A percentile compares a stretch with the other conserved stretches of the same genome.
These are phyloP conservation scores for Oenanthe sinensis DNA, from an alignment of 129 eudicot genomes.

Conservation along the genomic window DNA sequence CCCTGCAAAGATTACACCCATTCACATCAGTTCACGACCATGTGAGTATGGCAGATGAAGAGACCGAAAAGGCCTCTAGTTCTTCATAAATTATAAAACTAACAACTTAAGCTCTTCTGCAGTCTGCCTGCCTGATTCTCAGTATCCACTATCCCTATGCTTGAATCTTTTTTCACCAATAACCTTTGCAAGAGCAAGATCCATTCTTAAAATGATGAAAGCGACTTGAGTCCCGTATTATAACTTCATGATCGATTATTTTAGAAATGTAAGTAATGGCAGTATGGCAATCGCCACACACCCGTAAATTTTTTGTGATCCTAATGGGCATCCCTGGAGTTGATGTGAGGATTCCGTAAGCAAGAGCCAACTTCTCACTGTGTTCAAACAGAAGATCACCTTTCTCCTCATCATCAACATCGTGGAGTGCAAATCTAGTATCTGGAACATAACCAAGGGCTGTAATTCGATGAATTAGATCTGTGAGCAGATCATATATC, in stretches of 20 bases:
- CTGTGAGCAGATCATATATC: constrained; percentile 50
- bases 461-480: constrained; percentile 49
- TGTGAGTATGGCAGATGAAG: background rate
- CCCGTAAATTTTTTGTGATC: constrained; percentile 78
- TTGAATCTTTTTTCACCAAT: constrained; percentile 45
- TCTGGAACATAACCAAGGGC: constrained; percentile 74
- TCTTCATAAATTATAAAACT: background rate
- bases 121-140: background rate
- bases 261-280: constrained; percentile 56
- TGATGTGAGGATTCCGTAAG: constrained; percentile 59
- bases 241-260: constrained; percentile 57
- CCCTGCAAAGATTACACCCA: background rate
- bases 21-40: background rate
- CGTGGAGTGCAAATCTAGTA: constrained; percentile 77
- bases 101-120: background rate
- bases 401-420: constrained; percentile 90
- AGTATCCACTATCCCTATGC: background rate
- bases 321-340: constrained; percentile 60
- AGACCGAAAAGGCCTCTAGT: background rate
- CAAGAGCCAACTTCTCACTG: constrained; percentile 80
- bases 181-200: constrained; percentile 76
- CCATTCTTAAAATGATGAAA: constrained; percentile 88
- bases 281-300: constrained; percentile 86
- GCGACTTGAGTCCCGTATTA: constrained; percentile 79
- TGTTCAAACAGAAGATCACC: constrained; percentile 64